Conservation (phyloP, 1,284 basidiomycete species). For the Tilletia indica region DNA sequence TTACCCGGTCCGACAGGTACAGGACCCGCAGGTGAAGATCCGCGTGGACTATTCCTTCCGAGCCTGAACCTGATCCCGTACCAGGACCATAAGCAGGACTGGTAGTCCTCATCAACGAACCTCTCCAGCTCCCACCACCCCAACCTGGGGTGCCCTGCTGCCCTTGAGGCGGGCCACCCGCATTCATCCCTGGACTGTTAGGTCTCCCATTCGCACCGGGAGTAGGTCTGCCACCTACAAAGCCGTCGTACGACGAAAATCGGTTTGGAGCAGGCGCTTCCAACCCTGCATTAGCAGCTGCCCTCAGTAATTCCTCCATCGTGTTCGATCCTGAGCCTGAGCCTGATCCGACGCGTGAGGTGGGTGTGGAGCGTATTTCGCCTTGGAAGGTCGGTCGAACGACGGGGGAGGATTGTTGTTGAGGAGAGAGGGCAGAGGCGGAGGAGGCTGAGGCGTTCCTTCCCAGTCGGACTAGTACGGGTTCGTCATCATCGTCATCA, state of each 20-base stretch:
- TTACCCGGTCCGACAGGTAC: conserved; percentile 1
- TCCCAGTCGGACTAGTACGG: not conserved
- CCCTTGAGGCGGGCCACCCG: too few relatives aligned
- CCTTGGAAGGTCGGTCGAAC: not conserved
- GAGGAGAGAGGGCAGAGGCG: not conserved
- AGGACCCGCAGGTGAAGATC: not conserved
- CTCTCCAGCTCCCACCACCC: not conserved
- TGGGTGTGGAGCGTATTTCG: not conserved
- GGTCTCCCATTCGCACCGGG: not conserved
- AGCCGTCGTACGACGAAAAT: not conserved
- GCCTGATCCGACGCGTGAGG: not conserved
- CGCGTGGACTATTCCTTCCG: conserved; percentile 7
- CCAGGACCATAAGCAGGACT: not conserved
- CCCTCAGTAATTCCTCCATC: not conserved
- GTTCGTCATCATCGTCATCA: conserved; percentile 24
- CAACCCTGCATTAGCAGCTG: conserved; percentile 4
- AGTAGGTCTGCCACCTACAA: not conserved
- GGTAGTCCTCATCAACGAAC: not conserved
- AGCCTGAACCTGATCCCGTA: not conserved
- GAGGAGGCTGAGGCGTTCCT: not conserved
- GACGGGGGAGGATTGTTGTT: not conserved
- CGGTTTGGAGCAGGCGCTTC: not conserved
- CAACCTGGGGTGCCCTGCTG: not conserved
- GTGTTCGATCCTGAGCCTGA: not conserved
- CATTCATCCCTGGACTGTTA: too few relatives aligned